These are phyloP conservation scores for Trichophyton rubrum DNA, from an alignment of 2,329 filamentous ascomycete species.

Conservation along the genomic window DNA sequence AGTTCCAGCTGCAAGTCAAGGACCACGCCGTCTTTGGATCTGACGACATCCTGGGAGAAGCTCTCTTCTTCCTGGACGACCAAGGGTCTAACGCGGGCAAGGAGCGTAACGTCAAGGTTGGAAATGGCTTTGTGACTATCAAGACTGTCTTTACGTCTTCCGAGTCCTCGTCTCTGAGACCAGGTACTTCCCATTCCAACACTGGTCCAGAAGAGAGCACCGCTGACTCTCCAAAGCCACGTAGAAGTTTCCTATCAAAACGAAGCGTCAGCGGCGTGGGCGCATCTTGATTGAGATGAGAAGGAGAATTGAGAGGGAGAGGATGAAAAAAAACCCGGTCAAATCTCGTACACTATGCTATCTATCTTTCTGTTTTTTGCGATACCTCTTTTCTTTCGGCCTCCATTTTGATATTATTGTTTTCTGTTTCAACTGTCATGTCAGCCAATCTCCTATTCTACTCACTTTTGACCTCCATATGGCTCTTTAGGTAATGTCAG, in stretches of 20 bases:
- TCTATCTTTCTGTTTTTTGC: neutral
- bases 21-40: slow-evolving; percentile 74
- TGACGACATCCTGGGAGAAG: slow-evolving; percentile 73
- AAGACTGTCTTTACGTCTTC: slow-evolving; percentile 56
- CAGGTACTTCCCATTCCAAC: slow-evolving; percentile 26
- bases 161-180: slow-evolving; percentile 30
- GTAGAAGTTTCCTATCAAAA: slow-evolving; percentile 37
- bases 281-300: slow-evolving; percentile 1
- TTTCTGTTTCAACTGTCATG: neutral
- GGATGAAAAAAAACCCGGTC: too few species aligned
- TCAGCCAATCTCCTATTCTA: neutral
- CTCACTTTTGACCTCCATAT: neutral
- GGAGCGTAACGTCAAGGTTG: slow-evolving; percentile 64
- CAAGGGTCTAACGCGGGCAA: slow-evolving; percentile 47
- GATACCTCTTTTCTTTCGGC: neutral
- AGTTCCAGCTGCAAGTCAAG: slow-evolving; percentile 77
- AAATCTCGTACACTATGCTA: neutral
- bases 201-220: slow-evolving; percentile 17
- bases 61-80: slow-evolving; percentile 85
- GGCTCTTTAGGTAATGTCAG: too few species aligned
- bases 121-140: slow-evolving; percentile 57
- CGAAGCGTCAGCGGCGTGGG: slow-evolving; percentile 22
- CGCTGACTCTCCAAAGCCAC: slow-evolving; percentile 28
- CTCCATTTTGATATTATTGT: neutral
- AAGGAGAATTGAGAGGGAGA: neutral